Evolutionary conservation across 2,329 filamentous ascomycete genomes (phyloP).

Genomic region (Phialophora expanda): DNA sequence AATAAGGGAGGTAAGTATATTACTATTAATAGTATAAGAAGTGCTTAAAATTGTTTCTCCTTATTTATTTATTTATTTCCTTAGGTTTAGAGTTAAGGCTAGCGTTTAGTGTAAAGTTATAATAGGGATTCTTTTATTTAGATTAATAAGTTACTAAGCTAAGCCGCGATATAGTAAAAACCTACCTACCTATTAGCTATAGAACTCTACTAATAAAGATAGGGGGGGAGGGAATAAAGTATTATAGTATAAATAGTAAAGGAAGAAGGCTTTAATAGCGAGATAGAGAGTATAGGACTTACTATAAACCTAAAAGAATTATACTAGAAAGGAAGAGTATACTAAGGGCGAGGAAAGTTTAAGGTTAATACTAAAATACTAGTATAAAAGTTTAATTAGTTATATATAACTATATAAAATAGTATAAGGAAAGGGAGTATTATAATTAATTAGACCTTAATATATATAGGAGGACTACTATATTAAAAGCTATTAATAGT

Average conservation of each 20-base stretch:
- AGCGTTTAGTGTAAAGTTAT: background rate
- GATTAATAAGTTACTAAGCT: background rate
- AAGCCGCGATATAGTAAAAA: background rate
- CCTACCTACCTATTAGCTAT: background rate
- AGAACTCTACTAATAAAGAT: background rate
- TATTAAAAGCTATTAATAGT: no score
- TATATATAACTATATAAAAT: constrained; percentile 7
- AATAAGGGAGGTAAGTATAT: background rate
- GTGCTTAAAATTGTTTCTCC: background rate
- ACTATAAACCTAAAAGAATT: background rate
- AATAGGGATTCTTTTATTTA: background rate
- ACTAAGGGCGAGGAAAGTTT: background rate
- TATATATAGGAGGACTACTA: no score
- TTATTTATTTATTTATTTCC: background rate
- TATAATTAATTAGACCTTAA: background rate
- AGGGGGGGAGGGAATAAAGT: constrained; percentile 1
- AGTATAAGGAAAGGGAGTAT: no score
- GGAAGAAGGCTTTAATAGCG: background rate
- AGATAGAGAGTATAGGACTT: background rate
- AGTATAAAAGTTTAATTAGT: background rate
- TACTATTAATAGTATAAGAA: background rate
- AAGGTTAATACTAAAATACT: background rate
- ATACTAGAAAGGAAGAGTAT: background rate
- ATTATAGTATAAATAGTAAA: background rate
- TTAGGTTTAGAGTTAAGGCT: background rate